Percentiles rank a stretch among this genome's conserved stretches.
phyloP scores from a whole-genome alignment of 257 asterid genomes.

The Solanum arcanum region DNA sequence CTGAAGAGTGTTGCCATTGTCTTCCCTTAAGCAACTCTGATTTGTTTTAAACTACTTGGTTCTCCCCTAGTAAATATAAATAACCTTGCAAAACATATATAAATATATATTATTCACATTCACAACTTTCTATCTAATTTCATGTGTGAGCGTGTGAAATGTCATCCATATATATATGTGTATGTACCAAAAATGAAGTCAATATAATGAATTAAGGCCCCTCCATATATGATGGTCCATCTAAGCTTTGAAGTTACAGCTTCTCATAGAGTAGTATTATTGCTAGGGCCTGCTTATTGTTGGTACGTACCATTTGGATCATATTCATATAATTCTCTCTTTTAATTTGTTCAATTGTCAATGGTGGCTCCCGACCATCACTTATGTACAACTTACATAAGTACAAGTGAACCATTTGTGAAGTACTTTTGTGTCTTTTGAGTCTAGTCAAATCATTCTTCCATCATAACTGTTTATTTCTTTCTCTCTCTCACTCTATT shows the following conservation, averaged over 20 bases:
- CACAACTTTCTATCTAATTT: not conserved
- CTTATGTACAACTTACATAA: not conserved
- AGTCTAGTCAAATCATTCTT: not conserved
- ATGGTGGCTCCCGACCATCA: not conserved
- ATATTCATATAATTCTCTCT: not conserved
- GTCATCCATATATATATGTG: not conserved
- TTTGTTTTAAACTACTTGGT: too few relatives aligned
- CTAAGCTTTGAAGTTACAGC: not conserved
- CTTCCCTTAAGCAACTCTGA: not conserved
- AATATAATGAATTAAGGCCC: not conserved
- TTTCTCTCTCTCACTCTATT: not conserved
- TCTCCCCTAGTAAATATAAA: too few relatives aligned
- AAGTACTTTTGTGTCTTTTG: not conserved
- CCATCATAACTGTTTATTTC: not conserved
- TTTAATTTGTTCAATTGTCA: not conserved
- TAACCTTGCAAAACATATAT: too few relatives aligned
- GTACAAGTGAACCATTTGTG: not conserved
- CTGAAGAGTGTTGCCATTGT: too few relatives aligned
- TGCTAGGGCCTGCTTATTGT: not conserved
- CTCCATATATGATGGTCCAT: not conserved
- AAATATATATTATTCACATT: too few relatives aligned
- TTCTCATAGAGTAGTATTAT: not conserved
- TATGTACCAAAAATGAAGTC: not conserved
- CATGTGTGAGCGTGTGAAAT: not conserved
- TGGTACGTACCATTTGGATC: not conserved